Percentiles rank a stretch among this genome's conserved stretches.
These are phyloP conservation scores for Cercospora sesami DNA, from an alignment of 2,329 filamentous ascomycete species.

Conservation along the genomic window DNA sequence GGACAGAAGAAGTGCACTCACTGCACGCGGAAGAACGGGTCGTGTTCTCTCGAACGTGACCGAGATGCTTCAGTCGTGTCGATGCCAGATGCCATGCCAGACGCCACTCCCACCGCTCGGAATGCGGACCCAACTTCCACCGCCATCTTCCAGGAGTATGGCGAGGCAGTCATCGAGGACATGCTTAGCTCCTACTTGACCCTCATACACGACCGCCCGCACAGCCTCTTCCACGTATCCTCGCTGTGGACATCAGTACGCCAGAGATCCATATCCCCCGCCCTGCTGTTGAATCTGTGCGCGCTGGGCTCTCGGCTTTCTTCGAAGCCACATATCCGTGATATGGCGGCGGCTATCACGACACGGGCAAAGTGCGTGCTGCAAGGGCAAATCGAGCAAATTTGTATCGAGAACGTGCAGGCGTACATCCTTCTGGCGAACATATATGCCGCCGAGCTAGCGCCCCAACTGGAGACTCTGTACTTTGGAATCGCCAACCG, in stretches of 20 bases:
- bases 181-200: background rate
- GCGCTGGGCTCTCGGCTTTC: background rate
- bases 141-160: background rate
- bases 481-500: background rate
- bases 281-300: background rate
- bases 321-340: background rate
- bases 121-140: background rate
- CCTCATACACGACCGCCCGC: background rate
- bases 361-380: background rate
- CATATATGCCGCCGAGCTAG: background rate
- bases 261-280: background rate
- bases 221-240: background rate
- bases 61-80: background rate
- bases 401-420: background rate
- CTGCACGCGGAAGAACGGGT: background rate
- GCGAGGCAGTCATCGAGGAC: background rate
- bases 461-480: background rate
- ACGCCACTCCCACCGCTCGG: background rate
- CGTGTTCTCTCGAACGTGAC: background rate
- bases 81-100: background rate
- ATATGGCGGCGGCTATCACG: background rate
- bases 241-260: background rate
- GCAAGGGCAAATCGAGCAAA: background rate
- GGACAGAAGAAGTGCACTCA: background rate
- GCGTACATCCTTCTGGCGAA: background rate